Conservation (phyloP, 2,329 filamentous ascomycete species). For the Paecilomyces niveus region DNA sequence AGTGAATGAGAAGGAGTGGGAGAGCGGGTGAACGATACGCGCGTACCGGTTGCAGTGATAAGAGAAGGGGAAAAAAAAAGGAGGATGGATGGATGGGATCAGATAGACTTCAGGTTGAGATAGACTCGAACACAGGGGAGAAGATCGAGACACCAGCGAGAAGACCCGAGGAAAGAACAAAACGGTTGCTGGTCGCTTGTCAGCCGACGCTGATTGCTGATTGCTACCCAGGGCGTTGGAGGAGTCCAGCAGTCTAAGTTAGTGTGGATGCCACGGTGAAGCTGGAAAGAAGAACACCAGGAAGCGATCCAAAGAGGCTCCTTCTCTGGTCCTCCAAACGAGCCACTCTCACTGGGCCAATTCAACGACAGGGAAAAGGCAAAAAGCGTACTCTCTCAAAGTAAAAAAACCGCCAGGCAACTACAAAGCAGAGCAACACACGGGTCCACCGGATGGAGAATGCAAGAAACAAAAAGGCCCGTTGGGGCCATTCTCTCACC, state of each 20-base stretch:
- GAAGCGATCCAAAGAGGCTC: neutral
- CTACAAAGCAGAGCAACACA: neutral
- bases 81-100: slow-evolving; percentile 1
- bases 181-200: neutral
- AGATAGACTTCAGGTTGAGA: slow-evolving; percentile 1
- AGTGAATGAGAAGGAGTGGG: neutral
- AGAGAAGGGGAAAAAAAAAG: neutral
- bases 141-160: neutral
- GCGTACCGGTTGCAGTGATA: neutral
- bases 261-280: neutral
- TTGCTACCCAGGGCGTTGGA: neutral
- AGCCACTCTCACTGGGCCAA: no score
- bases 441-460: neutral
- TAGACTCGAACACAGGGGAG: slow-evolving; percentile 1
- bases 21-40: neutral
- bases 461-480: no score
- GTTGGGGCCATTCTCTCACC: no score
- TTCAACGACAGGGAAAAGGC: neutral
- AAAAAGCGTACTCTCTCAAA: neutral
- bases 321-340: no score
- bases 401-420: neutral
- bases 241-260: neutral
- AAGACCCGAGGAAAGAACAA: neutral
- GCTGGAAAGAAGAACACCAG: neutral
- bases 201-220: neutral